Evolutionary conservation across 352 stramenopile genomes (phyloP).

Genomic region (Globisporangium echinulatum): DNA sequence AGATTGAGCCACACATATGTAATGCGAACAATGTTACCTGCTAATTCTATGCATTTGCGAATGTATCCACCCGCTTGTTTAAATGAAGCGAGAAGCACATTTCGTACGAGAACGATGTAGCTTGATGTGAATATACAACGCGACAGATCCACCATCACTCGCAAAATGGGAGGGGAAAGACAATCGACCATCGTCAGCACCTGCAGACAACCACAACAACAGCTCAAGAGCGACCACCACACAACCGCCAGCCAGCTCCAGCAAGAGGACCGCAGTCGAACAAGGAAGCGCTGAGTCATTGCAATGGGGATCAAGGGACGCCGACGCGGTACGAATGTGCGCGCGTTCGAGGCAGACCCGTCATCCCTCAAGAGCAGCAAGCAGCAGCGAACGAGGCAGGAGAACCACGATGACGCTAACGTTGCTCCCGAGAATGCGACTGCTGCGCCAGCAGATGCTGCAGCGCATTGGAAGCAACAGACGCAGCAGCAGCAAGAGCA

Average conservation of each 20-base stretch:
- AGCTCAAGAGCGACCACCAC: background rate
- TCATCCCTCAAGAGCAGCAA: constrained; percentile 14
- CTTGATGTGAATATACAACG: too few relatives aligned
- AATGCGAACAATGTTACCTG: too few relatives aligned
- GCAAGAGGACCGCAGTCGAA: background rate
- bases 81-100: too few relatives aligned
- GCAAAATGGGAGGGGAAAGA: too few relatives aligned
- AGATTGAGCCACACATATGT: too few relatives aligned
- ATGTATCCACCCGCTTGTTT: too few relatives aligned
- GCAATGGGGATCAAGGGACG: constrained; percentile 65
- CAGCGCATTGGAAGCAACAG: background rate
- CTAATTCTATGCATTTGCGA: too few relatives aligned
- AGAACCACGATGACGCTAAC: background rate
- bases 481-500: background rate
- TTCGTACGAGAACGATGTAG: too few relatives aligned
- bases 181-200: background rate
- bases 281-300: too few relatives aligned
- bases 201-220: background rate
- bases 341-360: constrained; percentile 21
- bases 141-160: too few relatives aligned
- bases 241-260: background rate
- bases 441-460: background rate
- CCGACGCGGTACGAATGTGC: constrained; percentile 24
- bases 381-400: background rate
- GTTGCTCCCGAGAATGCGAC: background rate